A percentile compares a stretch with the other conserved stretches of the same genome.
phyloP scores from a whole-genome alignment of 1,139 yeast species.

The Kodamaea ohmeri region DNA sequence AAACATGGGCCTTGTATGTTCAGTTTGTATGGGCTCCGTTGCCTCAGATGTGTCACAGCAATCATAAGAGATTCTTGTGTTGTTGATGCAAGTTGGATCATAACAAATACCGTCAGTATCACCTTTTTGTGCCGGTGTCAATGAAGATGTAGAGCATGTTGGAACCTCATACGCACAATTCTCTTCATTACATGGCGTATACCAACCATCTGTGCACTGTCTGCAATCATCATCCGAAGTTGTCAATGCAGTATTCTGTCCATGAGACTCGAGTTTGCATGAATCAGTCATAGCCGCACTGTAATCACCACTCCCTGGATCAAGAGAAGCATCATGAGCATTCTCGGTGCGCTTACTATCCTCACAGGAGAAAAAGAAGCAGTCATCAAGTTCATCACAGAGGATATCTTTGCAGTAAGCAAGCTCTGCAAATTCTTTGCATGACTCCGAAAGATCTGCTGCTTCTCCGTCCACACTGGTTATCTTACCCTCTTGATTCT shows the following conservation, averaged over 20 bases:
- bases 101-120: constrained; percentile 17
- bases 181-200: neutral
- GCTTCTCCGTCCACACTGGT: constrained; percentile 7
- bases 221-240: neutral
- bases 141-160: neutral
- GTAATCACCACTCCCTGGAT: constrained; percentile 14
- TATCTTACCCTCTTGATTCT: constrained; percentile 8
- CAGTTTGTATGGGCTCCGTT: neutral
- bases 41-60: constrained; percentile 9
- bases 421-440: constrained; percentile 32
- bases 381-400: constrained; percentile 47
- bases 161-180: neutral
- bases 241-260: neutral
- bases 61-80: constrained; percentile 11
- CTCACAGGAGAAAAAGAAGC: constrained; percentile 39
- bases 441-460: constrained; percentile 15
- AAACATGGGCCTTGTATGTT: constrained; percentile 25
- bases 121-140: neutral
- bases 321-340: neutral
- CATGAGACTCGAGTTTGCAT: constrained; percentile 9
- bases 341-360: constrained; percentile 17
- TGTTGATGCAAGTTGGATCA: constrained; percentile 19
- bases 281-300: constrained; percentile 19
- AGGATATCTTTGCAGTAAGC: constrained; percentile 41
- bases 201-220: neutral